Percentiles rank a stretch among this genome's conserved stretches.
Conservation (phyloP, 2,329 filamentous ascomycete species). For the Trichoderma sp. region DNA sequence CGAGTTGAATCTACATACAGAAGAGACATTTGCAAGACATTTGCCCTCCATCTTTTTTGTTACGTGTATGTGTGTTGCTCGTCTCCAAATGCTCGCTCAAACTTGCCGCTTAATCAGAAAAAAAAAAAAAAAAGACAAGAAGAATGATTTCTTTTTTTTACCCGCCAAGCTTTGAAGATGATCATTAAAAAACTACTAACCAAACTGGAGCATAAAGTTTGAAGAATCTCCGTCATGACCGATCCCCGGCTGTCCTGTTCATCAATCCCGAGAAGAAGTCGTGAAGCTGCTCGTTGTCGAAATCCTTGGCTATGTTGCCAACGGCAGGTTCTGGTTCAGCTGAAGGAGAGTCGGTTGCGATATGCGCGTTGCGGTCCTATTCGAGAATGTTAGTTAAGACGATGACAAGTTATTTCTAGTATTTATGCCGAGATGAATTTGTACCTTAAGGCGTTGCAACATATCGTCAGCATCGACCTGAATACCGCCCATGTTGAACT, state of each 20-base stretch:
- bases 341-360: slow-evolving; percentile 49
- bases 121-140: background rate
- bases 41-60: background rate
- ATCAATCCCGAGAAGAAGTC: slow-evolving; percentile 64
- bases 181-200: background rate
- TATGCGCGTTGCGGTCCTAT: slow-evolving; percentile 62
- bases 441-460: slow-evolving; percentile 81
- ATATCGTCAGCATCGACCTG: slow-evolving; percentile 95
- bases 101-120: slow-evolving; percentile 22
- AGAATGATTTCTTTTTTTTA: background rate
- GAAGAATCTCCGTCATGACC: background rate
- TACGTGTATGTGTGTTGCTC: background rate
- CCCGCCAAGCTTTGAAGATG: slow-evolving; percentile 6
- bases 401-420: background rate
- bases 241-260: slow-evolving; percentile 52
- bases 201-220: background rate
- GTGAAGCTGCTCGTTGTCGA: slow-evolving; percentile 60
- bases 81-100: slow-evolving; percentile 19
- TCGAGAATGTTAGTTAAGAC: slow-evolving; percentile 13
- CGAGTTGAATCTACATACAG: background rate
- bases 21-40: background rate
- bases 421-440: slow-evolving; percentile 25
- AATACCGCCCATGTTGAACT: slow-evolving; percentile 98
- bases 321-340: slow-evolving; percentile 44
- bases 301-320: slow-evolving; percentile 49